Evolutionary conservation across 768 basidiomycete species (phyloP), one percentile per base, ranked within the genome.

Genomic region (Leccinum sublutescens): DNA sequence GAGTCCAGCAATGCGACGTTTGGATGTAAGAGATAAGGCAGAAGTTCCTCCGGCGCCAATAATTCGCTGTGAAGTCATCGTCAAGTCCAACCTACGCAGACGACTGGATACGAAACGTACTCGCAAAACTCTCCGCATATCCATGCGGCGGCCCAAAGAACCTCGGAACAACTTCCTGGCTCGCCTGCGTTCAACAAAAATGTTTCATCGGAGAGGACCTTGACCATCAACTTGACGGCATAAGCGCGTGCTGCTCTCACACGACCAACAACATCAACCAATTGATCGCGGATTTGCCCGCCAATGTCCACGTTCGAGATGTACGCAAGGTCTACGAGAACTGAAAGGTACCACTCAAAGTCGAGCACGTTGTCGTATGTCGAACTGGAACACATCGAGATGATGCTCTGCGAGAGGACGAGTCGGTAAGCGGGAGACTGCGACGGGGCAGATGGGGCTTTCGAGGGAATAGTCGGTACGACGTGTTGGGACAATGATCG

Each of bases 321-420:
- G 69, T 97, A 93, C 1, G 93, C 87, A 9, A 98, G 79, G 68
- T 98, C 95, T 50, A 98, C 84, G 29, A 98, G 85, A 8, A 95
- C 93, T 5, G 96, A 97, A 21, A 98, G 81, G 72, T 94, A 97
- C 96, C 97, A 99, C 69, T 98, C 93, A 69, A 98, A 98, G 75
- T 98, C 95, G 49, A 82, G 80, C 27, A 99, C 81, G 66, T 94
- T 89, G 54, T 88, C 86, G 70, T 96, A 98, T 21, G 88, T 89
- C 38, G 86, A 86, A 56, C 85, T 82, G 2, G 92, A 89, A 58
- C 92, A 89, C 65, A 98, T 91, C n/a, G 79, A 76, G n/a, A 98
- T 80, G 61, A 98, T 21, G 21, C 21, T 21, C 21, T 90, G 17
- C 9, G 91, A 82, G 33, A 98, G 83, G 47, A 86, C 84, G 21